phyloP scores from a whole-genome alignment of 2,329 filamentous ascomycete species.

The Arthrobotrys iridis region DNA sequence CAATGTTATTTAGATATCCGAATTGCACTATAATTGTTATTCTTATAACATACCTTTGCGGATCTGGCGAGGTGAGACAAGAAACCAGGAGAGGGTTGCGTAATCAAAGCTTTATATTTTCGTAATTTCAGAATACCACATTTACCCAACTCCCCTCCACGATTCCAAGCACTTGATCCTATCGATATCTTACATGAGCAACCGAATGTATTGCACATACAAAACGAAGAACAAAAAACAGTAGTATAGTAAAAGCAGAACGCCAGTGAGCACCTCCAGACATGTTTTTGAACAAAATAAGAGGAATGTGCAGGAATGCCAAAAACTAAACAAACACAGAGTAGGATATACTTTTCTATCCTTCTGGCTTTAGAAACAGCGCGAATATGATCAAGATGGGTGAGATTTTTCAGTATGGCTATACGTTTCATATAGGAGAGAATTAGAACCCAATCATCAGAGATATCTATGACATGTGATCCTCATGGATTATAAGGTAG shows the following conservation, averaged over 20 bases:
- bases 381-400: neutral
- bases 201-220: constrained; percentile 2
- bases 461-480: neutral
- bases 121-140: constrained; percentile 6
- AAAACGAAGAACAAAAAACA: neutral
- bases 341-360: constrained; percentile 4
- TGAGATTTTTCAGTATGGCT: neutral
- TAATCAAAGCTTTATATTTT: neutral
- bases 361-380: constrained; percentile 5
- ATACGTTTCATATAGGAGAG: neutral
- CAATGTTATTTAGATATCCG: too few relatives aligned
- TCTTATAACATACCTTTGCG: too few relatives aligned
- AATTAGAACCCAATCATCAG: neutral
- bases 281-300: neutral
- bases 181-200: constrained; percentile 47
- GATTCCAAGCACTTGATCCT: constrained; percentile 4
- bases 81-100: too few relatives aligned
- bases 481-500: neutral
- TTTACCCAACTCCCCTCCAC: constrained; percentile 19
- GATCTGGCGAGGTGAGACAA: too few relatives aligned
- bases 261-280: constrained; percentile 36
- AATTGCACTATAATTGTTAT: too few relatives aligned
- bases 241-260: constrained; percentile 1
- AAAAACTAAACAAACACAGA: neutral
- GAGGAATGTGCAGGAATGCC: constrained; percentile 10